Evolutionary conservation across 2,329 filamentous ascomycete genomes (phyloP), one percentile per base, ranked within the genome.

Genomic region (Cercospora sp.): DNA sequence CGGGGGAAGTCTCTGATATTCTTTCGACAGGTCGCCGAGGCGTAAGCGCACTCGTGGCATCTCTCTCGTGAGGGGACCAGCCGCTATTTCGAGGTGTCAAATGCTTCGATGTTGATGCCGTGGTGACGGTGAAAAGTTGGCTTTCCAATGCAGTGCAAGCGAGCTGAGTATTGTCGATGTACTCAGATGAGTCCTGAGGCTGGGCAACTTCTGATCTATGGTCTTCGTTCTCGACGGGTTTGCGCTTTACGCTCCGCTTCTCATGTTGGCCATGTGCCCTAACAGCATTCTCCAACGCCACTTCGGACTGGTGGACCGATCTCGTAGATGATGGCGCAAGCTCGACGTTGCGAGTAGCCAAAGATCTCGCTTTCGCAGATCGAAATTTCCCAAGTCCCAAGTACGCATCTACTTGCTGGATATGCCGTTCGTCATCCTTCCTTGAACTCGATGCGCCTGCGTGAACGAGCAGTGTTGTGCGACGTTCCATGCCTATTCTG

Each of bases 151-250:
- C 80, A 37, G 76, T 73, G 49, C 76, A 76, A 16, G 80, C 82
- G 26, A 81, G 66, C 69, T 84, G 82, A 5, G 82, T 82, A 64
- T 83, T 79, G 32, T 83, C 81, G 28, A 83, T 73, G 60, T 68
- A 75, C 13, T 69, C 69, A 12, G 63, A 68, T 7, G 67, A 55
- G n/a, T 72, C 66, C 40, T 67, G 66, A 18, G n/a, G 37, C 16
- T n/a, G 37, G 13, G 37, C 37, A n/a, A n/a, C 2, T n/a, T 43
- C 37, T 43, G 34, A 24, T 26, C 40, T 40, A 37, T 49, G 40
- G 21, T 16, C 32, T 32, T 28, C 24, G 16, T 16, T 5, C 24
- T 28, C 24, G 34, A n/a, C 28, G n/a, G 5, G n/a, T 2, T 5
- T 24, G 26, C 45, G 59, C 26, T 61, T 30, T 10, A 18, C 45